These are phyloP conservation scores for Colletotrichum tanaceti DNA, from an alignment of 2,329 filamentous ascomycete genomes.

Conservation along the genomic window DNA sequence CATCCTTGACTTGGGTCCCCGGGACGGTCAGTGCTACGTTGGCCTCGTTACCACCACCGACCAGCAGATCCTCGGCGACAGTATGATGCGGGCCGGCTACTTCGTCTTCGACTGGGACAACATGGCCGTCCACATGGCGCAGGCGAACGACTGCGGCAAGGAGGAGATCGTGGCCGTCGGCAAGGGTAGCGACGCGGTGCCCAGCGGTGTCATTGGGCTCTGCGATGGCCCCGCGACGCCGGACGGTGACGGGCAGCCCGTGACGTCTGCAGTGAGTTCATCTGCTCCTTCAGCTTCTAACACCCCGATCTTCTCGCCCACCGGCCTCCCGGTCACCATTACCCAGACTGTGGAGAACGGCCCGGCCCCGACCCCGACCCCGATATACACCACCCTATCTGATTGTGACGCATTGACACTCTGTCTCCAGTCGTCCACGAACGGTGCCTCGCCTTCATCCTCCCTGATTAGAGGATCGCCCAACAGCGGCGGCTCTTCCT, in stretches of 20 bases:
- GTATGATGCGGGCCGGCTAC: constrained; percentile 57
- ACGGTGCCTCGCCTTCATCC: not conserved
- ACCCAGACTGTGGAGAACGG: not conserved
- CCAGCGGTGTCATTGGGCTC: constrained; percentile 48
- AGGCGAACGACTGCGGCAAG: constrained; percentile 55
- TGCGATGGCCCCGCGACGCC: constrained; percentile 47
- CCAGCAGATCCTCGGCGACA: constrained; percentile 58
- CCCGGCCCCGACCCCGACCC: not conserved
- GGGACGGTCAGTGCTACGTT: constrained; percentile 53
- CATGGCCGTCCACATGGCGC: constrained; percentile 53
- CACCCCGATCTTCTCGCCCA: not conserved
- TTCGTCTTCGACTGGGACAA: constrained; percentile 62
- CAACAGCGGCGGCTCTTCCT: not conserved
- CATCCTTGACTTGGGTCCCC: constrained; percentile 56
- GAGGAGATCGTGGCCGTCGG: constrained; percentile 53
- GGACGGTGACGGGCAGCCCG: constrained; percentile 10
- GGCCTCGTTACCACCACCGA: constrained; percentile 55
- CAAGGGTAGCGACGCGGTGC: constrained; percentile 49
- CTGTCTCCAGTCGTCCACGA: constrained; percentile 8
- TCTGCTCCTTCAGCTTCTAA: constrained; percentile 2
- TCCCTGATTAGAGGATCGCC: not conserved
- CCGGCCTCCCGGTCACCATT: not conserved
- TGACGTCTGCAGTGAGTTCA: constrained; percentile 23
- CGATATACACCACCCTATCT: constrained; percentile 3
- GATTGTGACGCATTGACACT: not conserved